Evolutionary conservation across 1,284 basidiomycete genomes (phyloP).

Genomic region (Phellinidium pouzarii): DNA sequence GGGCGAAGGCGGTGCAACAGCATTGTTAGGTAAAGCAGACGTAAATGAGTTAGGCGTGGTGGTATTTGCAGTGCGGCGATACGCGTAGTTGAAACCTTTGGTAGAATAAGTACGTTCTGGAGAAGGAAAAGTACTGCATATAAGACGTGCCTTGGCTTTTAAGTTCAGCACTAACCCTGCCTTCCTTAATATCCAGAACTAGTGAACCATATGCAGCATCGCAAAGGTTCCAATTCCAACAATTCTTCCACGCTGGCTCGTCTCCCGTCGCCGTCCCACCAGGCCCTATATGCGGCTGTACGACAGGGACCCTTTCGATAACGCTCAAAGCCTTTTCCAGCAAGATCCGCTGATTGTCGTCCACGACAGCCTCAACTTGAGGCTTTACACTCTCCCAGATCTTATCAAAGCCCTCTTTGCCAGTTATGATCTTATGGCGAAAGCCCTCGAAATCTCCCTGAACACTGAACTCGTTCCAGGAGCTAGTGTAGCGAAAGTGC

Average conservation of each 20-base stretch:
- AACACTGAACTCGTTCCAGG: slow-evolving; percentile 96
- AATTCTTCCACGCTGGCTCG: slow-evolving; percentile 93
- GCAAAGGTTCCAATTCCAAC: slow-evolving; percentile 98
- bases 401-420: slow-evolving; percentile 81
- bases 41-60: slow-evolving; percentile 36
- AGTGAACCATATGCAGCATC: slow-evolving; percentile 91
- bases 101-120: not conserved
- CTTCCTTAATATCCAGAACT: slow-evolving; percentile 85
- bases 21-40: slow-evolving; percentile 31
- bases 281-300: slow-evolving; percentile 49
- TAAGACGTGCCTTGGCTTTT: slow-evolving; percentile 76
- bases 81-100: slow-evolving; percentile 92
- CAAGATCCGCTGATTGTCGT: slow-evolving; percentile 83
- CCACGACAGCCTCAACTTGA: slow-evolving; percentile 89
- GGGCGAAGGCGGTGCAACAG: slow-evolving; percentile 22
- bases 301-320: slow-evolving; percentile 70
- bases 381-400: slow-evolving; percentile 92
- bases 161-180: slow-evolving; percentile 86
- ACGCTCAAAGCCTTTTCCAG: slow-evolving; percentile 88
- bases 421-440: slow-evolving; percentile 71
- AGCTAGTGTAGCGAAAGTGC: slow-evolving; percentile 94
- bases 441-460: slow-evolving; percentile 88
- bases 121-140: not conserved
- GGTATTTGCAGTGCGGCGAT: slow-evolving; percentile 65
- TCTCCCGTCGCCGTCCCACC: slow-evolving; percentile 53